Percentiles rank a stretch among this genome's conserved stretches.
Conservation (phyloP, 306 rosid species). For the Cicer yamashitae region DNA sequence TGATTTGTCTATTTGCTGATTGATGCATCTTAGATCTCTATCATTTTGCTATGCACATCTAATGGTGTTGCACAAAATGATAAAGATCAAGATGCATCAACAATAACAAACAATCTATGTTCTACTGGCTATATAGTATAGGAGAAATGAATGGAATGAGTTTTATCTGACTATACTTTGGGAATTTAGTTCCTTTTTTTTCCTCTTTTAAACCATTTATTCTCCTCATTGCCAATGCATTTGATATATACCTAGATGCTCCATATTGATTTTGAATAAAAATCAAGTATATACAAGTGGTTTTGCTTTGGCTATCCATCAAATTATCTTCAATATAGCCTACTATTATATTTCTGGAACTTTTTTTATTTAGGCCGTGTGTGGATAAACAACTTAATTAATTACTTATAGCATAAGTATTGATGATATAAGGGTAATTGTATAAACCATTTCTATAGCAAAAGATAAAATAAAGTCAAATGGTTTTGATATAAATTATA, state of each 20-base stretch:
- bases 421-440: too few species aligned
- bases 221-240: not conserved
- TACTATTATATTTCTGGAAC: not conserved
- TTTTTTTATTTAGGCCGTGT: not conserved
- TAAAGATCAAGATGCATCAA: too few species aligned
- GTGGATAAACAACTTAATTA: too few species aligned
- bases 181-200: not conserved
- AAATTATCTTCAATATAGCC: not conserved
- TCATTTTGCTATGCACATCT: too few species aligned
- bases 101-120: not conserved
- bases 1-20: too few species aligned
- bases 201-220: not conserved
- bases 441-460: too few species aligned
- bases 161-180: not conserved
- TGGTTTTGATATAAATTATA: too few species aligned
- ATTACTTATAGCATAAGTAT: too few species aligned
- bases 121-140: not conserved
- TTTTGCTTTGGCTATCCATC: slow-evolving; percentile 8
- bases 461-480: too few species aligned
- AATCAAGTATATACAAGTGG: not conserved
- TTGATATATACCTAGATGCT: not conserved
- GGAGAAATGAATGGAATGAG: slow-evolving; percentile 1
- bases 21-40: too few species aligned
- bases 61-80: too few species aligned
- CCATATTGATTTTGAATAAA: not conserved